These are phyloP conservation scores for Gypsophila paniculata DNA, from an alignment of 179 eudicot species.

Conservation along the genomic window DNA sequence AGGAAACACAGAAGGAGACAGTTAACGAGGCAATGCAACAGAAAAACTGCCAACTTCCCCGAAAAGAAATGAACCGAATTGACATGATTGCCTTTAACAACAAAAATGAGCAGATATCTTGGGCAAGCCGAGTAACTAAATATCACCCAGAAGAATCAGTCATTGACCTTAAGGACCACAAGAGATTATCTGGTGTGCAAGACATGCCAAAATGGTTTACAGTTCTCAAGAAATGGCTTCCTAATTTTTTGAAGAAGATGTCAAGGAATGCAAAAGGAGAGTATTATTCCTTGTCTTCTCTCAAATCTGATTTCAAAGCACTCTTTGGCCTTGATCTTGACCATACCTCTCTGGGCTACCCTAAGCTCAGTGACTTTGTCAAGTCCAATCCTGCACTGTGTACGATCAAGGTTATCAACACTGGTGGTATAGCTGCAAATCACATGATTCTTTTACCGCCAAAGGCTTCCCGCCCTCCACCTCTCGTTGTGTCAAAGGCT, in stretches of 20 bases:
- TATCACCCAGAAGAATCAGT: constrained; percentile 11
- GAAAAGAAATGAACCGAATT: constrained; percentile 15
- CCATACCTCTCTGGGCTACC: constrained; percentile 38
- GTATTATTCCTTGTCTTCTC: constrained; percentile 39
- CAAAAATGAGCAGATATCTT: constrained; percentile 23
- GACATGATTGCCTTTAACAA: constrained; percentile 8
- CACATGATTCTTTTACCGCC: constrained; percentile 45
- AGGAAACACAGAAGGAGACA: constrained; percentile 13
- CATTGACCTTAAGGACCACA: constrained; percentile 10
- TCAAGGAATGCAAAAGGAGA: constrained; percentile 26
- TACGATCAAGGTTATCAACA: constrained; percentile 25
- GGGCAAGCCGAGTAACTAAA: constrained; percentile 32
- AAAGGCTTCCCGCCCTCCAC: constrained; percentile 24
- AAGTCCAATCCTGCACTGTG: constrained; percentile 32
- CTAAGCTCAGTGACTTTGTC: constrained; percentile 39
- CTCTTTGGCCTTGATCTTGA: constrained; percentile 34
- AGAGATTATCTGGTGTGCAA: neutral
- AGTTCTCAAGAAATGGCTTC: constrained; percentile 41
- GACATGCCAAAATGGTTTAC: constrained; percentile 28
- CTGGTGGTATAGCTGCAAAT: constrained; percentile 33
- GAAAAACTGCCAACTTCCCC: neutral
- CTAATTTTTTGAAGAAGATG: constrained; percentile 31
- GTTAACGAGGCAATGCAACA: constrained; percentile 20
- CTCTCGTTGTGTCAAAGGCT: constrained; percentile 18
- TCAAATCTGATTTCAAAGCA: constrained; percentile 37